Conservation (phyloP, 805 yeast genomes). For the Nakazawaea populi region DNA sequence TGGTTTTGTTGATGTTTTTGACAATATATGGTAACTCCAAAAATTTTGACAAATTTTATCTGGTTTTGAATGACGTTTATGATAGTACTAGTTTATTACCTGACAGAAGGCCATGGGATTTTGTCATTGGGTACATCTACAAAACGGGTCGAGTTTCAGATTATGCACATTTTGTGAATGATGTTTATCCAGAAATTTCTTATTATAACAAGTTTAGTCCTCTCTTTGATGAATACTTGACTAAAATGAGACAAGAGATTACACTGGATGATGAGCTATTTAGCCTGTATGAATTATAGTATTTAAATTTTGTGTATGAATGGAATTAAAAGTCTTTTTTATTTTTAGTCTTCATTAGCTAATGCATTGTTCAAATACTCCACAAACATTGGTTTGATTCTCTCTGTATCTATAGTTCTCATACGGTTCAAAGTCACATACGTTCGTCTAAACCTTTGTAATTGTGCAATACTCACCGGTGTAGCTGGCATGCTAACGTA, state of each 20-base stretch:
- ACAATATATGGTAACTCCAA: constrained; percentile 9
- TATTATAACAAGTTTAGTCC: not conserved
- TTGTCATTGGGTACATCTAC: constrained; percentile 8
- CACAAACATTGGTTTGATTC: constrained; percentile 69
- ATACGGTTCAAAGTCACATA: constrained; percentile 77
- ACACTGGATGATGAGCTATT: not conserved
- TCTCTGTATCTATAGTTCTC: constrained; percentile 61
- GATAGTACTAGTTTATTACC: not conserved
- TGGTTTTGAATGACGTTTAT: not conserved
- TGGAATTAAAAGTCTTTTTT: not conserved
- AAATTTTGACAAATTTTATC: not conserved
- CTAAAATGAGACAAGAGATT: not conserved
- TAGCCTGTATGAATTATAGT: not conserved
- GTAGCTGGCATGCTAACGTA: constrained; percentile 58
- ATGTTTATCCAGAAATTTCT: constrained; percentile 6
- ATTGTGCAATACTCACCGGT: constrained; percentile 61
- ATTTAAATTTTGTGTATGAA: not conserved
- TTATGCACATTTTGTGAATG: constrained; percentile 3
- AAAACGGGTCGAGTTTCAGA: not conserved
- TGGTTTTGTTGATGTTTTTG: constrained; percentile 4
- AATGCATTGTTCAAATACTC: constrained; percentile 71
- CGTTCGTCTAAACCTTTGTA: constrained; percentile 80
- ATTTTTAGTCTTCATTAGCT: constrained; percentile 22
- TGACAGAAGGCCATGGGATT: constrained; percentile 9
- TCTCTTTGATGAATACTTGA: not conserved